These are phyloP conservation scores for Ogataea paraovalis DNA, from an alignment of 805 yeast genomes.

Conservation along the genomic window DNA sequence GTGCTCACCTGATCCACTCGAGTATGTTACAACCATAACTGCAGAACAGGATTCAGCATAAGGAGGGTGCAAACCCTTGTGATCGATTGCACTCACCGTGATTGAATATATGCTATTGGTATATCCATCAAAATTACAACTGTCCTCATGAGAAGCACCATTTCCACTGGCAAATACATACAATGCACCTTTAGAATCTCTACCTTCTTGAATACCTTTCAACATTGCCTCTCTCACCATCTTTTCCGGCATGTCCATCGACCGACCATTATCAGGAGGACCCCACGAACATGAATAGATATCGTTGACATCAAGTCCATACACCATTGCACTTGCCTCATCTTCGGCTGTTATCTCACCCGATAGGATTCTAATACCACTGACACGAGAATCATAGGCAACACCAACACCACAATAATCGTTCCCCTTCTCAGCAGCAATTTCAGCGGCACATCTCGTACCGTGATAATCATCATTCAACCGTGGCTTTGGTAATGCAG, in stretches of 20 bases:
- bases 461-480: slow-evolving; percentile 88
- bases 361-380: slow-evolving; percentile 87
- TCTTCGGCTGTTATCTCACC: slow-evolving; percentile 78
- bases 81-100: slow-evolving; percentile 92
- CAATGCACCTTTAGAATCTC: slow-evolving; percentile 75
- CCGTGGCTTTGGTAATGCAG: slow-evolving; percentile 72
- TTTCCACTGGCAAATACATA: slow-evolving; percentile 97
- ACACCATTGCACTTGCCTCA: slow-evolving; percentile 85
- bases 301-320: slow-evolving; percentile 79
- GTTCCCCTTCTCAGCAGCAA: slow-evolving; percentile 80
- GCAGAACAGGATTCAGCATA: slow-evolving; percentile 95
- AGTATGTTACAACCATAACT: slow-evolving; percentile 87
- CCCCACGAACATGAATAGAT: slow-evolving; percentile 99
- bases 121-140: slow-evolving; percentile 96
- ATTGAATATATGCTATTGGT: slow-evolving; percentile 93
- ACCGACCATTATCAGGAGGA: slow-evolving; percentile 86
- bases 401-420: slow-evolving; percentile 94
- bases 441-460: slow-evolving; percentile 96
- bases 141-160: slow-evolving; percentile 79
- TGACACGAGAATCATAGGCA: slow-evolving; percentile 80
- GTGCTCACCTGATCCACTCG: slow-evolving; percentile 85
- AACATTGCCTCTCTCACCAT: slow-evolving; percentile 77
- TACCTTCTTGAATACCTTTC: slow-evolving; percentile 81
- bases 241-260: slow-evolving; percentile 80
- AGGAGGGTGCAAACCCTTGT: slow-evolving; percentile 78